phyloP scores from a whole-genome alignment of 768 basidiomycete genomes.

The Suillus subalutaceus region DNA sequence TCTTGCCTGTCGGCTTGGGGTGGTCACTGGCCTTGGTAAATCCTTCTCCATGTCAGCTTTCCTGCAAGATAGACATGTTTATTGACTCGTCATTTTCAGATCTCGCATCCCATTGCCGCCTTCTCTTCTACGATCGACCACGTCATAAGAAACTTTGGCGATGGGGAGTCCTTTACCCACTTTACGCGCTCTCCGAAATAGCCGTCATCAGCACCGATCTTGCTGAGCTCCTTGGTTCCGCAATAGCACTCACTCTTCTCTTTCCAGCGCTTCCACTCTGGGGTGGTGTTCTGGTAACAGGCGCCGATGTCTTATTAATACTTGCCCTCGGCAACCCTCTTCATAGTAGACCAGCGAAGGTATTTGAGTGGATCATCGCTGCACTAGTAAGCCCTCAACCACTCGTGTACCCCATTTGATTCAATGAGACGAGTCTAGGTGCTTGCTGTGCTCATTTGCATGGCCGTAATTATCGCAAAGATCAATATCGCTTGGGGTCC shows the following conservation, averaged over 20 bases:
- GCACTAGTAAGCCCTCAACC: conserved; percentile 48
- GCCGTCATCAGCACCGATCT: conserved; percentile 81
- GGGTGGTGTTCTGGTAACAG: conserved; percentile 71
- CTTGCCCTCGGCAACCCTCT: conserved; percentile 74
- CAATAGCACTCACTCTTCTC: conserved; percentile 77
- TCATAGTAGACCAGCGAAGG: conserved; percentile 61
- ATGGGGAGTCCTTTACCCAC: conserved; percentile 64
- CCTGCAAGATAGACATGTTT: conserved; percentile 13
- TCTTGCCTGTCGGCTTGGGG: conserved; percentile 79
- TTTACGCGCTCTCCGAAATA: conserved; percentile 65
- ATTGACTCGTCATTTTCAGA: conserved; percentile 39
- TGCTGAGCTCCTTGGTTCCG: conserved; percentile 80
- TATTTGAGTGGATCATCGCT: conserved; percentile 70
- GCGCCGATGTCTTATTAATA: conserved; percentile 68
- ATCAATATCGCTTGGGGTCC: conserved; percentile 71
- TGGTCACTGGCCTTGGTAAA: conserved; percentile 78
- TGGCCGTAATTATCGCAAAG: conserved; percentile 74
- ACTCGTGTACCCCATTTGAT: conserved; percentile 2
- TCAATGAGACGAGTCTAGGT: conserved; percentile 42
- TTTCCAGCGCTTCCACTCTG: conserved; percentile 71
- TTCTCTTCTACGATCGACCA: conserved; percentile 66
- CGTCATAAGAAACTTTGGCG: conserved; percentile 58
- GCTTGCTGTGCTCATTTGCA: conserved; percentile 74
- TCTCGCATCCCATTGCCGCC: conserved; percentile 64
- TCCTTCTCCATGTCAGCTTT: conserved; percentile 8